Base-by-base conservation (phyloP, 305 asterid genomes). In the Caryopteris hybrid region DNA sequence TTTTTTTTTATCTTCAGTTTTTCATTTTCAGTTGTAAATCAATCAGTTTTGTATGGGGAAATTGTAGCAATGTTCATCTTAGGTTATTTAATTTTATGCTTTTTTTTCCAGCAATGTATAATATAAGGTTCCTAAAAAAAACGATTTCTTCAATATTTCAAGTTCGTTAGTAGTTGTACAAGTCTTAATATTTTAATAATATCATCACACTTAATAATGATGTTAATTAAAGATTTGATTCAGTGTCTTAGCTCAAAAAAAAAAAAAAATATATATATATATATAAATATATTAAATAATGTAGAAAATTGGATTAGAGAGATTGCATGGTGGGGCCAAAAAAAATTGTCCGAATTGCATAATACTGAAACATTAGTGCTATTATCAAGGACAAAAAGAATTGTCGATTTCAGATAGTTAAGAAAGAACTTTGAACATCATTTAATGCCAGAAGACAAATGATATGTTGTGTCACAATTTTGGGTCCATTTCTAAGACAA, bases 21-120 rank as follows among this genome's bases (percentile, higher is more conserved):
- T 61, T 14, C 8, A 1, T 60, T 61, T 62, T 69, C 47, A 43
- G 74, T 68, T 76, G 89, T 86, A 89, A 85, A 85, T 81, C 78
- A 58, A 61, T 70, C 75, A 80, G 75, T 73, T 76, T 80, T 80
- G 79, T 54, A 39, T 56, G 55, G 46, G 69, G 63, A 14, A 59
- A 41, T 2, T 69, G 68, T 47, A 47, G 51, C 41, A 22, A 13
- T 64, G 10, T 2, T n/a, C 14, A 31, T 36, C 36, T 42, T 70
- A 61, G 61, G 12, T 36, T 33, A 5, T 2, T 36, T 36, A 36
- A 6, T 7, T 5, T 29, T 29, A 29, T 3, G 34, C 6, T 29
- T 25, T 2, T 25, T 25, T 4, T 2, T 25, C n/a, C n/a, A n/a
- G n/a, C n/a, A n/a, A n/a, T n/a, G n/a, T n/a, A n/a, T n/a, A n/a